These are phyloP conservation scores for Coemansia sp. DNA, from an alignment of 192 early-diverging fungal species.

Conservation along the genomic window DNA sequence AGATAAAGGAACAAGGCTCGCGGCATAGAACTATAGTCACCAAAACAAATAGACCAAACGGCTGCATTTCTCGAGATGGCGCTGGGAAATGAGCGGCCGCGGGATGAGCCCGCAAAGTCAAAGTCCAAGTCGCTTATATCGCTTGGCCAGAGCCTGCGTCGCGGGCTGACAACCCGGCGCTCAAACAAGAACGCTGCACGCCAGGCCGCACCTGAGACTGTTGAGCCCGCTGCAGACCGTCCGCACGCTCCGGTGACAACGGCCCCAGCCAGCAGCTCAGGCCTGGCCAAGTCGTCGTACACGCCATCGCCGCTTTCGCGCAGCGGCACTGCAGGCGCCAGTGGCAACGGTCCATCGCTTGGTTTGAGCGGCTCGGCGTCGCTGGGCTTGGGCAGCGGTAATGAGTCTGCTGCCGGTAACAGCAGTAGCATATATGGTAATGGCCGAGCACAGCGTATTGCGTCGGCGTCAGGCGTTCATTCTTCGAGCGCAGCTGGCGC, in stretches of 20 bases:
- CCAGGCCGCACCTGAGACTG: constrained; percentile 7
- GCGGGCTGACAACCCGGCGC: constrained; percentile 45
- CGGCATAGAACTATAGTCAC: neutral
- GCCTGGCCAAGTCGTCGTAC: constrained; percentile 13
- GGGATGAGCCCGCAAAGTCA: constrained; percentile 50
- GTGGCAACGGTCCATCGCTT: constrained; percentile 10
- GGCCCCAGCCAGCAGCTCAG: neutral
- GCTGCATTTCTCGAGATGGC: constrained; percentile 27
- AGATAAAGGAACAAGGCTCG: neutral
- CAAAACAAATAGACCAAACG: neutral
- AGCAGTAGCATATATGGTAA: constrained; percentile 35
- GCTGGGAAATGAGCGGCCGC: constrained; percentile 47
- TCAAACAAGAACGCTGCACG: constrained; percentile 18
- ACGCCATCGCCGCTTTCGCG: constrained; percentile 47
- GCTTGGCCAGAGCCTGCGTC: constrained; percentile 46
- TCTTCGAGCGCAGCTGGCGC: constrained; percentile 12
- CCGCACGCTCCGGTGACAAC: constrained; percentile 2
- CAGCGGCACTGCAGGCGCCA: constrained; percentile 10
- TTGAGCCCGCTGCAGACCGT: neutral
- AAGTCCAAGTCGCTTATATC: constrained; percentile 42
- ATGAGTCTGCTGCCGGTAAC: neutral
- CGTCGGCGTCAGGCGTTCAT: constrained; percentile 39
- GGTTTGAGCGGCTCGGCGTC: constrained; percentile 12
- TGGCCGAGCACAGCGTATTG: constrained; percentile 38
- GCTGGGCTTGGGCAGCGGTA: constrained; percentile 15